phyloP scores from a whole-genome alignment of 768 basidiomycete species.

The Boletus pseudopeckii region DNA sequence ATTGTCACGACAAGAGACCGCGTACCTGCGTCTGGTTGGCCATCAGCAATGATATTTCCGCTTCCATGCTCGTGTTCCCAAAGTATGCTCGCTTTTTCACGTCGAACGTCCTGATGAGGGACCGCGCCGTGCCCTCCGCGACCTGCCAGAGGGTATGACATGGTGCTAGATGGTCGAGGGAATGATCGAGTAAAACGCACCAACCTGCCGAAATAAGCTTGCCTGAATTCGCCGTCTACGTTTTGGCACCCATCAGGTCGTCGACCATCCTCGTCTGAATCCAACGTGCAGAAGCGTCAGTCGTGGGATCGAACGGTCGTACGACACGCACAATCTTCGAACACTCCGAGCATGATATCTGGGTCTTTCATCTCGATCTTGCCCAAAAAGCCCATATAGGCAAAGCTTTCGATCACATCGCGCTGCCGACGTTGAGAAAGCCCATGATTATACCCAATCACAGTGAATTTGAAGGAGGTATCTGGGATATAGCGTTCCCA shows the following conservation, averaged over 20 bases:
- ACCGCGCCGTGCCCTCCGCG: conserved; percentile 63
- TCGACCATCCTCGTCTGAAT: conserved; percentile 48
- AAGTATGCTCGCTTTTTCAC: conserved; percentile 89
- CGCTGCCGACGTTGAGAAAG: conserved; percentile 65
- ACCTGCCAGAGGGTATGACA: conserved; percentile 35
- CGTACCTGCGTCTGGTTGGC: conserved; percentile 88
- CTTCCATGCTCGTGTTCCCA: conserved; percentile 98
- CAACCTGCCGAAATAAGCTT: conserved; percentile 84
- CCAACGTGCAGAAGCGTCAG: not conserved
- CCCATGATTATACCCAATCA: conserved; percentile 71
- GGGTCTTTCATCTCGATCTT: conserved; percentile 80
- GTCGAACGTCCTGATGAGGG: conserved; percentile 66
- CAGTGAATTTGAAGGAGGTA: conserved; percentile 78
- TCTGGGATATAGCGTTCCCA: conserved; percentile 62
- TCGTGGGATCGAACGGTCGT: not conserved
- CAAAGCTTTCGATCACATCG: conserved; percentile 72
- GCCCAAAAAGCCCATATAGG: conserved; percentile 81
- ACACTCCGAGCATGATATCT: conserved; percentile 66
- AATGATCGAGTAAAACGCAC: conserved; percentile 45
- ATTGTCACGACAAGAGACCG: not conserved
- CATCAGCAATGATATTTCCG: conserved; percentile 94
- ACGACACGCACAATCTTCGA: conserved; percentile 77
- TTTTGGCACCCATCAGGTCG: conserved; percentile 49
- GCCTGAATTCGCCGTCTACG: conserved; percentile 63
- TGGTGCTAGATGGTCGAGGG: not conserved